These are phyloP conservation scores for Firmiana major DNA, from an alignment of 345 rosid genomes.

Conservation along the genomic window DNA sequence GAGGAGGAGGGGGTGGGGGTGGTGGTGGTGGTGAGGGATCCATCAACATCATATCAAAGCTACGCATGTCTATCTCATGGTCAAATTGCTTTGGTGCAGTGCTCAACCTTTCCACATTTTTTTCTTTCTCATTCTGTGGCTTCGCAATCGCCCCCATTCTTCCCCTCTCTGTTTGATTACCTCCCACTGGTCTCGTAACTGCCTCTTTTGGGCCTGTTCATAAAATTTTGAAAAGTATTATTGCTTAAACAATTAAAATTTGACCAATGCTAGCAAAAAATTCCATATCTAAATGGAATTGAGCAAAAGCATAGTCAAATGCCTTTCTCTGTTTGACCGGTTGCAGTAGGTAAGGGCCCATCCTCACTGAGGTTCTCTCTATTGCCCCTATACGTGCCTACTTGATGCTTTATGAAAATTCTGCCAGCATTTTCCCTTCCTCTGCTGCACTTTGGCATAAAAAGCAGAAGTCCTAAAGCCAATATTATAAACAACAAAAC, in stretches of 20 bases:
- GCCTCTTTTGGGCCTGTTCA: constrained; percentile 53
- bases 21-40: constrained; percentile 47
- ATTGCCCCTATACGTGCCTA: constrained; percentile 60
- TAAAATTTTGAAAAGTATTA: neutral
- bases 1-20: constrained; percentile 36
- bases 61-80: constrained; percentile 58
- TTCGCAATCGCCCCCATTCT: constrained; percentile 47
- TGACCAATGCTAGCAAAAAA: neutral
- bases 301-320: constrained; percentile 20
- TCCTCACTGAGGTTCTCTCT: constrained; percentile 54
- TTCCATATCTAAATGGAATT: neutral
- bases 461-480: constrained; percentile 48
- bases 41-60: constrained; percentile 38
- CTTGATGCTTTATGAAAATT: constrained; percentile 59
- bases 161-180: constrained; percentile 30
- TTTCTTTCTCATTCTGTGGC: constrained; percentile 43
- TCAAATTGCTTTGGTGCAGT: constrained; percentile 37
- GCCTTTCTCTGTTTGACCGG: constrained; percentile 64
- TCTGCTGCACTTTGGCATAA: constrained; percentile 50
- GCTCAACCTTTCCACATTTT: constrained; percentile 30
- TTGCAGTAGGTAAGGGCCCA: constrained; percentile 37
- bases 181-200: constrained; percentile 29
- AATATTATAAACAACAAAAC: constrained; percentile 51
- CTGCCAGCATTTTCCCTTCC: constrained; percentile 48
- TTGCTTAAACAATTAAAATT: constrained; percentile 4